Conservation (phyloP, 257 asterid species). For the Fraxinus americana region DNA sequence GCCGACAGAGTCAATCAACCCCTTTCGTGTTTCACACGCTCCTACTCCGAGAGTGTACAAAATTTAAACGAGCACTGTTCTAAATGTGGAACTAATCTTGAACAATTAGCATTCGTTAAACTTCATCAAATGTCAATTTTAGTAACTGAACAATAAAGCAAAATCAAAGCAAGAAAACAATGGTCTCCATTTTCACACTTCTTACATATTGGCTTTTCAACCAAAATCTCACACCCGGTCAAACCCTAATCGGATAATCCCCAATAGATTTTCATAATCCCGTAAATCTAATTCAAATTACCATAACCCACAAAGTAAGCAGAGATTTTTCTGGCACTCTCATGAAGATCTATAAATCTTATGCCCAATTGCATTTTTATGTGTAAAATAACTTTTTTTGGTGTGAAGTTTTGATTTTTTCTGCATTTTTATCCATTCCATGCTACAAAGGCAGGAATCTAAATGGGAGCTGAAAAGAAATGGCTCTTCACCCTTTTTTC, state of each 20-base stretch:
- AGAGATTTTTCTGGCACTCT: neutral
- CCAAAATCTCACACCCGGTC: conserved; percentile 39
- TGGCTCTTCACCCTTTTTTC: conserved; percentile 91
- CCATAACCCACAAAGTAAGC: conserved; percentile 6
- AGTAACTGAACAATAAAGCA: neutral
- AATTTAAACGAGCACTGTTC: neutral
- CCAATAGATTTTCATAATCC: conserved; percentile 8
- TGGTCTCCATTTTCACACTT: conserved; percentile 35
- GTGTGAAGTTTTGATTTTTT: neutral
- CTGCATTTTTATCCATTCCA: conserved; percentile 19
- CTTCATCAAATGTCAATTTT: neutral
- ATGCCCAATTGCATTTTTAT: conserved; percentile 13
- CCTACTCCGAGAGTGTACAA: neutral
- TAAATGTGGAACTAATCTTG: conserved; percentile 8
- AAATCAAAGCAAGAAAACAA: neutral
- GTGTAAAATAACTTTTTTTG: neutral
- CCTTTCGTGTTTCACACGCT: neutral
- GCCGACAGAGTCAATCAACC: neutral
- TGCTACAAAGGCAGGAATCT: conserved; percentile 29
- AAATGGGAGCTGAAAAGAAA: conserved; percentile 88
- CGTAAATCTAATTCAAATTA: neutral
- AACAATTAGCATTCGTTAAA: conserved; percentile 8
- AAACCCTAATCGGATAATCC: conserved; percentile 37
- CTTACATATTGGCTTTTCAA: conserved; percentile 19
- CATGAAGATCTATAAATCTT: conserved; percentile 29